These are phyloP conservation scores for Phaeosphaeriaceae sp. DNA, from an alignment of 2,329 filamentous ascomycete species.

Conservation along the genomic window DNA sequence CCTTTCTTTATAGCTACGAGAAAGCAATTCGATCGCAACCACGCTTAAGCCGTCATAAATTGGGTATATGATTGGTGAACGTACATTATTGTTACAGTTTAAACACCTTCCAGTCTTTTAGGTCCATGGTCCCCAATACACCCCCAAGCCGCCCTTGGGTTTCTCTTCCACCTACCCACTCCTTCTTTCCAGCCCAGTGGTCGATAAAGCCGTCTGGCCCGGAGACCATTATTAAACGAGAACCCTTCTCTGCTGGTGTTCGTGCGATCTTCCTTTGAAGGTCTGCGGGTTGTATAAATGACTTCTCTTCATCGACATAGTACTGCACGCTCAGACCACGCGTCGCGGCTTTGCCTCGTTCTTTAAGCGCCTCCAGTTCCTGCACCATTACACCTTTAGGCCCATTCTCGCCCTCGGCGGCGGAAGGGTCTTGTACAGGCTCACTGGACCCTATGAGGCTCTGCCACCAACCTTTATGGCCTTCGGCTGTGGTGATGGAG, in stretches of 20 bases:
- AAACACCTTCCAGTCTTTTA: slow-evolving; percentile 64
- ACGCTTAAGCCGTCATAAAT: too few species aligned
- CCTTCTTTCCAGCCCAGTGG: slow-evolving; percentile 80
- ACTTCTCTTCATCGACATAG: slow-evolving; percentile 81
- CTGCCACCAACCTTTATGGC: slow-evolving; percentile 34
- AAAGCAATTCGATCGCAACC: too few species aligned
- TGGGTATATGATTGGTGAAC: not conserved
- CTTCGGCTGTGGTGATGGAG: slow-evolving; percentile 6
- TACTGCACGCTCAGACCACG: slow-evolving; percentile 65
- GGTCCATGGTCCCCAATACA: slow-evolving; percentile 66
- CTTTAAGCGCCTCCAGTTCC: slow-evolving; percentile 69
- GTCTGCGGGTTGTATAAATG: slow-evolving; percentile 61
- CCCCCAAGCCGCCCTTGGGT: slow-evolving; percentile 78
- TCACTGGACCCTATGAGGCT: slow-evolving; percentile 30
- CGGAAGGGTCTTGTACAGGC: slow-evolving; percentile 6
- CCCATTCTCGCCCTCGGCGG: slow-evolving; percentile 6
- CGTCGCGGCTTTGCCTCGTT: slow-evolving; percentile 24
- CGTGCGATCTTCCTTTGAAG: slow-evolving; percentile 39
- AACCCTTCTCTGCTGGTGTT: slow-evolving; percentile 48
- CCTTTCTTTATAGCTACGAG: too few species aligned
- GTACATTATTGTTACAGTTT: slow-evolving; percentile 56
- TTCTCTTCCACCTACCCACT: slow-evolving; percentile 75
- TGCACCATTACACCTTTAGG: slow-evolving; percentile 61
- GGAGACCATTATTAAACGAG: slow-evolving; percentile 80
- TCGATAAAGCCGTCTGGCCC: slow-evolving; percentile 90